Evolutionary conservation across 1,139 yeast species (phyloP), one percentile per base, ranked within the genome.

Genomic region (Yamadazyma sp.): DNA sequence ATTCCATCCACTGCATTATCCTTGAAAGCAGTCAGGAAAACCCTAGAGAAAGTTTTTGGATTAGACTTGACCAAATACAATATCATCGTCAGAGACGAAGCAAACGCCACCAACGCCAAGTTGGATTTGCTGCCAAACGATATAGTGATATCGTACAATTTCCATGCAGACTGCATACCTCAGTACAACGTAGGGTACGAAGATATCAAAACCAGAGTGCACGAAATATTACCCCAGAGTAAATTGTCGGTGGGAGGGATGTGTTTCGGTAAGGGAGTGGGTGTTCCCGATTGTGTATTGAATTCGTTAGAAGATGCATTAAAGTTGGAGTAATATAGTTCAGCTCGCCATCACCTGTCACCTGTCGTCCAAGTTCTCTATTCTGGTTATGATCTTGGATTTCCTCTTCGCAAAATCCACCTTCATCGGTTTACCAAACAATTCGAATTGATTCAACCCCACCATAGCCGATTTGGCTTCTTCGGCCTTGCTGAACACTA

Each of bases 211-310:
- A 45, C 55, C 4, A 62, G 74, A 23, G 58, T 61, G 4, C 64
- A 69, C 34, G 50, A 59, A 5, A 49, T 56, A 12, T 48, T 42
- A 17, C 15, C 20, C 8, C 18, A 31, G 6, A 11, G 62, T 9
- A 66, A 69, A 17, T 56, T 88, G 2, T 74, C 82, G 1, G 55
- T 86, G 8, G 89, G 94, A 17, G 98, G 97, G 0, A 87, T 85
- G 79, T 79, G 88, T 2, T 83, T 84, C 58, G 87, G 89, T 10
- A 76, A 75, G 32, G 95, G 96, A 0, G 80, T 87, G 2, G 97
- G 97, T 1, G 91, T 91, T 0, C 96, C 96, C 1, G 96, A 89
- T 60, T 85, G 92, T 50, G 84, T 87, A 1, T 61, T 76, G 29
- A 80, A 81, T 53, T 77, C 86, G 6, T 70, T 85, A 40, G 73